phyloP scores from a whole-genome alignment of 2,329 filamentous ascomycete genomes.

The Cladosporium colombiae region DNA sequence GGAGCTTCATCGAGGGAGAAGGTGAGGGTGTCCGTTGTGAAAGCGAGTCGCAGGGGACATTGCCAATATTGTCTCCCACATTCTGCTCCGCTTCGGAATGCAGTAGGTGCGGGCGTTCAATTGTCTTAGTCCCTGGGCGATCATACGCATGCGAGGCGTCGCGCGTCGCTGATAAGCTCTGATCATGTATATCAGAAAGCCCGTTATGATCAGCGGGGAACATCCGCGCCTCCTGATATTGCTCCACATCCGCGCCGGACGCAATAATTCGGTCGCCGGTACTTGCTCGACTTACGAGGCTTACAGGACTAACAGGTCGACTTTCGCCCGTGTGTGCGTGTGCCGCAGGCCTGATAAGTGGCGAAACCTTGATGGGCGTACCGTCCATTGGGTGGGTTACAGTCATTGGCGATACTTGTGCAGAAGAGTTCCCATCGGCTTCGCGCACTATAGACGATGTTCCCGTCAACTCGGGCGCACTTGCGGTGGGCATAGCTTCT shows the following conservation, averaged over 20 bases:
- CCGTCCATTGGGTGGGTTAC: conserved; percentile 22
- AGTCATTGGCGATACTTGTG: conserved; percentile 31
- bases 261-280: conserved; percentile 35
- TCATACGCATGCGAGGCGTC: conserved; percentile 24
- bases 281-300: conserved; percentile 32
- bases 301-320: conserved; percentile 2
- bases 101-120: conserved; percentile 32
- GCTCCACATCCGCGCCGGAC: conserved; percentile 20
- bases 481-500: conserved; percentile 10
- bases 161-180: conserved; percentile 26
- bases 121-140: conserved; percentile 28
- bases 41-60: conserved; percentile 10
- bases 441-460: conserved; percentile 37
- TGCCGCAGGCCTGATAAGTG: conserved; percentile 11
- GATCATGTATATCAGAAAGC: conserved; percentile 29
- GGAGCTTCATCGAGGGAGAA: conserved; percentile 21
- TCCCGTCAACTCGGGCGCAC: conserved; percentile 14
- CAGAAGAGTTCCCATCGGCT: conserved; percentile 37
- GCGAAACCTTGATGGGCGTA: conserved; percentile 17
- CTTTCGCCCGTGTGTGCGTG: not conserved
- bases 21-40: conserved; percentile 11
- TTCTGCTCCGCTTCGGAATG: conserved; percentile 37
- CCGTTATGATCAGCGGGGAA: conserved; percentile 31
- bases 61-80: conserved; percentile 22
- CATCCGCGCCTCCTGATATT: conserved; percentile 27